Conservation (phyloP, 805 yeast genomes). For the Alloascoidea africana region DNA sequence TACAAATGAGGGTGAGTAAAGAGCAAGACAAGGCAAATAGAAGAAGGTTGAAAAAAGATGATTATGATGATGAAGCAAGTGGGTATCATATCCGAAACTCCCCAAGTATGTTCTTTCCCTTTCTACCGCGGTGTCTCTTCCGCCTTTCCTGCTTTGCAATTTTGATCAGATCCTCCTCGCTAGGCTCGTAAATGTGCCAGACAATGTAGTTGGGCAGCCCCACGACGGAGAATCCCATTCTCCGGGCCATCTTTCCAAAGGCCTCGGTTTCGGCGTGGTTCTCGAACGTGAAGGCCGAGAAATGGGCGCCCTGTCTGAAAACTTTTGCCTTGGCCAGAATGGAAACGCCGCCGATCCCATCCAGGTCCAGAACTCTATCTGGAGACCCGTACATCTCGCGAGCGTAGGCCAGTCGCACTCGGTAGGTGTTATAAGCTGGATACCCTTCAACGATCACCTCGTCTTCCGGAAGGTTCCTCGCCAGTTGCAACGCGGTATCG, state of each 20-base stretch:
- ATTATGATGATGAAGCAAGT: too few species aligned
- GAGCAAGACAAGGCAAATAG: too few species aligned
- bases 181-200: conserved; percentile 96
- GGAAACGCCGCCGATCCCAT: conserved; percentile 90
- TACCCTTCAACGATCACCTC: conserved; percentile 91
- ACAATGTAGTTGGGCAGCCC: conserved; percentile 92
- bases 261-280: conserved; percentile 88
- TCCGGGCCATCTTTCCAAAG: conserved; percentile 72
- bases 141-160: background rate
- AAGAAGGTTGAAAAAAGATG: too few species aligned
- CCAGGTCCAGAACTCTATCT: conserved; percentile 59
- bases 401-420: conserved; percentile 74
- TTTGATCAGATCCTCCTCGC: conserved; percentile 61
- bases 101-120: too few species aligned
- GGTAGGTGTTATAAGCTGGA: conserved; percentile 83
- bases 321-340: conserved; percentile 83
- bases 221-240: conserved; percentile 75
- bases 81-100: too few species aligned
- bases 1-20: too few species aligned
- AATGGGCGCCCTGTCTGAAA: conserved; percentile 89
- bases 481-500: conserved; percentile 67
- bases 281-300: conserved; percentile 85
- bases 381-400: conserved; percentile 38
- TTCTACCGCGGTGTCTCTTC: background rate
- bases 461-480: conserved; percentile 51